Conservation (phyloP, 441 rosid species). For the Kokia cookei region DNA sequence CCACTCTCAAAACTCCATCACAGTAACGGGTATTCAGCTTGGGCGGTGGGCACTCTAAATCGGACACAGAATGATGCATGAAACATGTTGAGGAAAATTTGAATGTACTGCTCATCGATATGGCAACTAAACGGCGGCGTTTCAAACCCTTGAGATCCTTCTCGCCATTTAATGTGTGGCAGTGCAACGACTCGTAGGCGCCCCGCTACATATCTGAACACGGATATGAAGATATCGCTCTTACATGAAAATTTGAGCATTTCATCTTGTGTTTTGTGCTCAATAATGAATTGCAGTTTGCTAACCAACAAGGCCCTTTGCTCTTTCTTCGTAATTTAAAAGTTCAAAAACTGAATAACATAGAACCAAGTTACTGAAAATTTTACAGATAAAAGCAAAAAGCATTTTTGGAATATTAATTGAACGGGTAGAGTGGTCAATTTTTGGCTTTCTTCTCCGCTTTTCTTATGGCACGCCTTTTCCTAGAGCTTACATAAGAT, state of each 20-base stretch:
- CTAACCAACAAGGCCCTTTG: background rate
- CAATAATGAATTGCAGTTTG: background rate
- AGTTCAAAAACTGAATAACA: background rate
- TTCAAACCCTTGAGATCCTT: background rate
- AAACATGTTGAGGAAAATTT: background rate
- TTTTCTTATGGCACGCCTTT: slow-evolving; percentile 7
- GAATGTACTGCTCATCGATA: background rate
- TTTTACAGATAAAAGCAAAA: background rate
- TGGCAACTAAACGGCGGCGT: background rate
- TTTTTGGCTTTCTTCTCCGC: background rate
- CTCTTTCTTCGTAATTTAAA: background rate
- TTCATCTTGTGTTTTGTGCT: background rate
- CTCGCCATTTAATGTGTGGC: background rate
- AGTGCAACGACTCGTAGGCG: no score
- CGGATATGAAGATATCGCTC: no score
- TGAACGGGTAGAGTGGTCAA: background rate
- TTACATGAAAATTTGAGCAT: background rate
- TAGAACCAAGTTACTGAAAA: background rate
- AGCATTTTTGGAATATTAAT: background rate
- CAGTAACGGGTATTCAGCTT: no score
- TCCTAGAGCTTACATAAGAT: slow-evolving; percentile 6
- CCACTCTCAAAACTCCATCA: no score
- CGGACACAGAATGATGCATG: background rate
- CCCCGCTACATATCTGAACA: no score
- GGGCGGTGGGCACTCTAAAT: no score